Base-by-base conservation (phyloP, 2,329 filamentous ascomycete species). In the Diaporthe nobilis region DNA sequence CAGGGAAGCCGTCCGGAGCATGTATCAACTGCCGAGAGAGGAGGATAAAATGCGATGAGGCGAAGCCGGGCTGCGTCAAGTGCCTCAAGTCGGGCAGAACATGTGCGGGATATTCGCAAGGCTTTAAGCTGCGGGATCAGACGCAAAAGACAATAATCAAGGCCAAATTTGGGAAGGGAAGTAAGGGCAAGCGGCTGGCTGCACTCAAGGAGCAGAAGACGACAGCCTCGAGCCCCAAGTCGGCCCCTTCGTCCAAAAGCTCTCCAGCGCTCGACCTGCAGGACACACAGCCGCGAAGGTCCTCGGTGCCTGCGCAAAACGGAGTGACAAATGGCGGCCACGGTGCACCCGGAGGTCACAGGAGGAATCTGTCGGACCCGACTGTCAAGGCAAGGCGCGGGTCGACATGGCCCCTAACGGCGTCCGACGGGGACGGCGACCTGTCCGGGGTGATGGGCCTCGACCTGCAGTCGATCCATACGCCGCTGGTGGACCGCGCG, bases 11-110 rank as follows among this genome's bases (percentile, higher is more conserved):
- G 9, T 74, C 72, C 6, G 72, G 61, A 22, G 72, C 72, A 8
- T 78, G 77, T 57, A 63, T 71, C 17, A 68, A 72, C 22, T 78
- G 77, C 47, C 70, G 77, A 2, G 68, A 47, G 42, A 71, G 77
- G 44, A 74, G 74, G 68, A 73, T 75, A 71, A 75, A 75, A 49
- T 75, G 74, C 49, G 74, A 75, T 28, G 68, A 73, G 74, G 75
- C 75, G 4, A 74, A 70, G 70, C 77, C 77, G 49, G 65, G 58
- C 13, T 78, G 77, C 63, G 68, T 73, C 51, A 75, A 72, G 60
- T 78, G 76, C 76, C 42, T 63, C 39, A 70, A 70, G 55, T 72
- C 65, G 22, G 67, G 73, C 2, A 37, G 65, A 44, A 72, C 65
- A 25, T 77, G 77, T 22, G 63, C 72, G 15, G 72, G 72, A 20